Conservation (phyloP, 148 eudicot species). For the Camellia lanceoleosa region DNA sequence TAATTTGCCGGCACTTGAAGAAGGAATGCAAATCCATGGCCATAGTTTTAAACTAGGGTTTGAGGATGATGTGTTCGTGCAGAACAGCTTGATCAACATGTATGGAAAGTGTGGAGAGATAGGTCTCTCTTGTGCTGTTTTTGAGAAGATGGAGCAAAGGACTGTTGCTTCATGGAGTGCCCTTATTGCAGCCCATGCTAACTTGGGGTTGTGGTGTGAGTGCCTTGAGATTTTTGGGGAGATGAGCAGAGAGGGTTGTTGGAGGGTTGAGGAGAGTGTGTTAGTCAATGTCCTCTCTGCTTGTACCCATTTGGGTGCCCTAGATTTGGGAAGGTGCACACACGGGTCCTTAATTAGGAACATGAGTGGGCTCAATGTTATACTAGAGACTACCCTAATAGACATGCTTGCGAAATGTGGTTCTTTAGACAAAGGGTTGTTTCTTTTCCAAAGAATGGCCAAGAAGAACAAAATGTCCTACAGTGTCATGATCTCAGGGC, state of each 20-base stretch:
- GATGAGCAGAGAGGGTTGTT: slow-evolving; percentile 30
- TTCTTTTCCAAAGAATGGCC: slow-evolving; percentile 36
- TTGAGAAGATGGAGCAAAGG: slow-evolving; percentile 32
- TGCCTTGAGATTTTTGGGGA: slow-evolving; percentile 36
- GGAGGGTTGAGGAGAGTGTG: slow-evolving; percentile 50
- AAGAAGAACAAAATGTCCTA: slow-evolving; percentile 41
- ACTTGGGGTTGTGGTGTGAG: slow-evolving; percentile 41
- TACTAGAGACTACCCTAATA: slow-evolving; percentile 49
- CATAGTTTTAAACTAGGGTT: slow-evolving; percentile 40
- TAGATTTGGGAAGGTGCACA: slow-evolving; percentile 39
- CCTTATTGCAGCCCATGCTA: slow-evolving; percentile 44
- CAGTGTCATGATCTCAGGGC: slow-evolving; percentile 52
- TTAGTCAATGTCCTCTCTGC: slow-evolving; percentile 48
- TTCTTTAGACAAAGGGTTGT: slow-evolving; percentile 35
- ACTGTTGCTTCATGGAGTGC: slow-evolving; percentile 60
- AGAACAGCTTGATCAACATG: slow-evolving; percentile 53
- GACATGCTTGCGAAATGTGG: slow-evolving; percentile 63
- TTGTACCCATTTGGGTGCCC: slow-evolving; percentile 51
- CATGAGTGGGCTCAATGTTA: slow-evolving; percentile 42
- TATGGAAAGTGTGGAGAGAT: slow-evolving; percentile 51
- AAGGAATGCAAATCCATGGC: slow-evolving; percentile 47
- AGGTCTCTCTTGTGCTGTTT: slow-evolving; percentile 37
- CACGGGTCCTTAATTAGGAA: slow-evolving; percentile 54
- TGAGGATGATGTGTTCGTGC: slow-evolving; percentile 40
- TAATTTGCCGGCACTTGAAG: slow-evolving; percentile 24